phyloP scores from a whole-genome alignment of 225 moss, liverwort and hornwort species.

The Bryum argenteum region DNA sequence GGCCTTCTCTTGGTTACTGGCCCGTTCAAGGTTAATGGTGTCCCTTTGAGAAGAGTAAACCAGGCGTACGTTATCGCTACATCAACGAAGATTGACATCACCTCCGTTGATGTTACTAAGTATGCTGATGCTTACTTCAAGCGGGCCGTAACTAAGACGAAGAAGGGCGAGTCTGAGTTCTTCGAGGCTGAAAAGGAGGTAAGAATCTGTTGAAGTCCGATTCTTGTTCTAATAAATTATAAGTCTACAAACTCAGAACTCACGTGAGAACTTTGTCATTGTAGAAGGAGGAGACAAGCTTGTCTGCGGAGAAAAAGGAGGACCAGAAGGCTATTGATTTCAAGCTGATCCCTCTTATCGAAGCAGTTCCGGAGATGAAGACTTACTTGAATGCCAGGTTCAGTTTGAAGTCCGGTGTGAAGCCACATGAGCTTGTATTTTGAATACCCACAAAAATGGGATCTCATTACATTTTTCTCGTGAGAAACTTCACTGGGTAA shows the following conservation, averaged over 20 bases:
- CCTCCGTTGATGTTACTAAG: constrained; percentile 54
- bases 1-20: constrained; percentile 71
- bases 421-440: constrained; percentile 65
- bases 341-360: constrained; percentile 44
- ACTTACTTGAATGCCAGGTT: constrained; percentile 64
- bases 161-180: constrained; percentile 72
- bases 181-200: constrained; percentile 82
- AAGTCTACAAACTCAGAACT: neutral
- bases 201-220: neutral
- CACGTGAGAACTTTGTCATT: neutral
- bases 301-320: constrained; percentile 68
- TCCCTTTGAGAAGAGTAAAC: constrained; percentile 74
- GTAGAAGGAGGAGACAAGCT: constrained; percentile 47
- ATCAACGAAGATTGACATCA: constrained; percentile 60
- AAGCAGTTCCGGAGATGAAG: constrained; percentile 54
- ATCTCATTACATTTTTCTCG: constrained; percentile 10
- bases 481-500: neutral
- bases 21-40: constrained; percentile 74
- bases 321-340: constrained; percentile 68
- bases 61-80: constrained; percentile 71
- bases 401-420: constrained; percentile 73
- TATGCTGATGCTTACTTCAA: constrained; percentile 64
- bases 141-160: constrained; percentile 62
- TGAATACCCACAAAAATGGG: constrained; percentile 22
- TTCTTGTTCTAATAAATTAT: neutral